A percentile compares a stretch with the other conserved stretches of the same genome.
Conservation (phyloP, 768 basidiomycete genomes). For the Leucocoprinus birnbaumii region DNA sequence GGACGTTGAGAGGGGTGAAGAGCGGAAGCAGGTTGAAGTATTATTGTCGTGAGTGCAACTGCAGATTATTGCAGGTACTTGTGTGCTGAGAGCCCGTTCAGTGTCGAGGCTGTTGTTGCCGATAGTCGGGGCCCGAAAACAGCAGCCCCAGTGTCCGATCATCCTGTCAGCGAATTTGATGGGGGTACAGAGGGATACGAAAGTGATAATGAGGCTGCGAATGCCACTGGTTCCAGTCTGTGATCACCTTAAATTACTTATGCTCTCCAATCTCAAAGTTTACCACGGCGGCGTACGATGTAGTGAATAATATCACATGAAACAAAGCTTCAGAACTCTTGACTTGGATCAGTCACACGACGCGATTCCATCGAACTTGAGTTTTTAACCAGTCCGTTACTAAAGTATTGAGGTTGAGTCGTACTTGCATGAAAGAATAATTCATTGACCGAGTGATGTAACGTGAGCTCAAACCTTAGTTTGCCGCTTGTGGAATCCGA, state of each 20-base stretch:
- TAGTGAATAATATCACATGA: too few species aligned
- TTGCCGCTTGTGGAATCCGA: too few species aligned
- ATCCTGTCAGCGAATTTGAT: slow-evolving; percentile 11
- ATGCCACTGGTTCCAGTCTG: not conserved
- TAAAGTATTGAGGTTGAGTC: too few species aligned
- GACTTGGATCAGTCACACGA: too few species aligned
- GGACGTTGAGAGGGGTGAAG: slow-evolving; percentile 42
- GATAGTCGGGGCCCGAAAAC: slow-evolving; percentile 68
- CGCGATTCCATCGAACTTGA: too few species aligned
- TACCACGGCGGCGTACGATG: too few species aligned
- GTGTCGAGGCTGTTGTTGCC: slow-evolving; percentile 74
- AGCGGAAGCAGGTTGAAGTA: slow-evolving; percentile 68
- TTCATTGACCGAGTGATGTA: too few species aligned
- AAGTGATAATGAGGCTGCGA: slow-evolving; percentile 7
- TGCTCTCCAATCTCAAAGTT: not conserved
- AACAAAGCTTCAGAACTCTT: too few species aligned
- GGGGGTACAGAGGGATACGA: slow-evolving; percentile 9
- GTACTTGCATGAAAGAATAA: too few species aligned
- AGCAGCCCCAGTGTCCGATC: slow-evolving; percentile 21
- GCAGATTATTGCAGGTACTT: not conserved
- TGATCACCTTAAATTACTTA: too few species aligned
- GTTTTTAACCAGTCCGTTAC: too few species aligned
- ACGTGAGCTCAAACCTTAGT: too few species aligned
- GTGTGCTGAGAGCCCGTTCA: slow-evolving; percentile 21
- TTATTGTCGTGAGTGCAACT: slow-evolving; percentile 59